Evolutionary conservation across 192 early-diverging fungal genomes (phyloP), one percentile per base, ranked within the genome.

Genomic region (Mortierella antarctica): DNA sequence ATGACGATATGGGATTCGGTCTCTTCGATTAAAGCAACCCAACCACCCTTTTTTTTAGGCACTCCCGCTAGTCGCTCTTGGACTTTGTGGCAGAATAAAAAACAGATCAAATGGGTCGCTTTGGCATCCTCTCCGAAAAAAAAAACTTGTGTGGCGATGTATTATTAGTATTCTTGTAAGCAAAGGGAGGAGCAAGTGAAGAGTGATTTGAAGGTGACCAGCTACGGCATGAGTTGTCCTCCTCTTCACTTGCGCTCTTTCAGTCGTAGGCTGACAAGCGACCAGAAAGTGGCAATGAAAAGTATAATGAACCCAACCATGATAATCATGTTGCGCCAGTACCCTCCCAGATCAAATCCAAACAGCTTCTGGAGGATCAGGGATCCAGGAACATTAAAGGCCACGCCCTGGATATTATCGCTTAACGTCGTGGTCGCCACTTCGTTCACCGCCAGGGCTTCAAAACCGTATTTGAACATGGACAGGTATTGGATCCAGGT

Each of bases 1-100:
- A 94, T 83, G 93, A 94, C 67, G 88, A 94, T 82, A 97, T 97
- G 96, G 96, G 94, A 82, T 94, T 97, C 86, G 96, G 96, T 95
- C 93, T 97, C 76, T 97, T 97, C 89, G 95, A 31, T 31, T 31
- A 31, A 31, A 31, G 31, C 31, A 31, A 31, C 31, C 31, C 31
- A 40, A 39, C 4, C 15, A 31, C 56, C 7, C 6, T 21, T 57
- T 31, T 39, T 39, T 57, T 56, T 31, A 2, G 3, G 31, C 31
- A 31, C 31, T 31, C 31, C 3, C 31, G 31, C 31, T 31, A 3
- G 31, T 31, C 31, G 31, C 31, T 31, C 31, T 31, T 31, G 31
- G 31, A 31, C 31, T 31, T 13, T 15, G 41, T 57, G 31, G 31
- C 41, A 21, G 56, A 39, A 7, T 57, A 57, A 57, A 40, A 9